These are phyloP conservation scores for Nakazawaea pomicola DNA, from an alignment of 805 yeast species.

Conservation along the genomic window DNA sequence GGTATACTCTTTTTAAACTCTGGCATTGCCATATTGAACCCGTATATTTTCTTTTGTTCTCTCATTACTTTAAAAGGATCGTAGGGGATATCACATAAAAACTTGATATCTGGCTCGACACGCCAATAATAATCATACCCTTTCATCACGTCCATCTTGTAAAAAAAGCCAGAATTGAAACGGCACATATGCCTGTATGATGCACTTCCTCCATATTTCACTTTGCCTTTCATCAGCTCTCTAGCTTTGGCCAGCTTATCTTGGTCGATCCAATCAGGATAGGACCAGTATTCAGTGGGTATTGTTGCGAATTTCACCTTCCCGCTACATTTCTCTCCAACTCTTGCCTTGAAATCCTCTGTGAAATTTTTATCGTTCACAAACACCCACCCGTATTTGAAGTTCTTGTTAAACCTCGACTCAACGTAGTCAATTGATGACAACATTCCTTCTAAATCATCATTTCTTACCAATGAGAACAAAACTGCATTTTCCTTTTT, in stretches of 20 bases:
- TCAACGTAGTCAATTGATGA: conserved; percentile 32
- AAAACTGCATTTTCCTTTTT: conserved; percentile 57
- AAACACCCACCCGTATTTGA: conserved; percentile 39
- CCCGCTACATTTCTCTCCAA: conserved; percentile 34
- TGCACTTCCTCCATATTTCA: conserved; percentile 55
- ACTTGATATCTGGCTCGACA: conserved; percentile 48
- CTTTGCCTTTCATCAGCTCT: conserved; percentile 23
- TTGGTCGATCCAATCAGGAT: conserved; percentile 38
- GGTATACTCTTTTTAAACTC: conserved; percentile 44
- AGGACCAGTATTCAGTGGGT: conserved; percentile 41
- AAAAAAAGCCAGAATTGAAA: conserved; percentile 46
- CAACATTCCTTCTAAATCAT: conserved; percentile 31
- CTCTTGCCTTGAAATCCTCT: conserved; percentile 28
- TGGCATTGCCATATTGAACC: conserved; percentile 44
- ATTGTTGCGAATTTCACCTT: conserved; percentile 35
- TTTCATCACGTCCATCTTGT: conserved; percentile 38
- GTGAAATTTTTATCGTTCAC: conserved; percentile 42
- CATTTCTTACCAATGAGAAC: conserved; percentile 38
- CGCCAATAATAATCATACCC: conserved; percentile 54
- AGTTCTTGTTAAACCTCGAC: conserved; percentile 31
- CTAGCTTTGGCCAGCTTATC: conserved; percentile 25
- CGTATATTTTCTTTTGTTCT: conserved; percentile 40
- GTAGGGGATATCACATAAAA: conserved; percentile 45
- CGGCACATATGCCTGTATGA: conserved; percentile 69
- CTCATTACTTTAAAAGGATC: conserved; percentile 47